Conservation (phyloP, 2,329 filamentous ascomycete genomes). For the Fusarium tanahbumbuense region DNA sequence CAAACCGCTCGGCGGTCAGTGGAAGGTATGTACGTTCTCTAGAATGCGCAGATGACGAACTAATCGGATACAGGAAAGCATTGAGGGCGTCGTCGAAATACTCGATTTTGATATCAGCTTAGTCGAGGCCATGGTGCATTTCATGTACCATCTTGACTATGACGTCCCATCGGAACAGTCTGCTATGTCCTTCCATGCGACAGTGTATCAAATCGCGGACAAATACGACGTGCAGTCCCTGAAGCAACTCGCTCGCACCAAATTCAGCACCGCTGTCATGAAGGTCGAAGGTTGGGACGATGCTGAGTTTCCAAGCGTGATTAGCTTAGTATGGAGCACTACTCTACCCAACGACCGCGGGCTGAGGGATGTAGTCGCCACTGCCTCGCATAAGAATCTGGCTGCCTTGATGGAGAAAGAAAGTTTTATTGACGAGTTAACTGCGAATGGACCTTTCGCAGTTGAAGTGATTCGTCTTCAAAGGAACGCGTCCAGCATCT, state of each 20-base stretch:
- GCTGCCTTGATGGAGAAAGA: accelerated
- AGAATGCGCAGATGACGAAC: accelerated
- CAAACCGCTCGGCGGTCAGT: not conserved
- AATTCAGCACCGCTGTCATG: accelerated
- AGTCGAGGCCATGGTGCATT: not conserved
- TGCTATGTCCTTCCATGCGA: not conserved
- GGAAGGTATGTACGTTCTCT: not conserved
- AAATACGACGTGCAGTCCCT: not conserved
- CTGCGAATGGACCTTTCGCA: accelerated
- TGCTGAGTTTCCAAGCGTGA: accelerated
- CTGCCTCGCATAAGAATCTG: accelerated
- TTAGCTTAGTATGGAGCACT: not conserved
- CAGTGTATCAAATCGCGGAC: not conserved
- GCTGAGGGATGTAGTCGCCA: accelerated
- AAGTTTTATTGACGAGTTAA: accelerated
- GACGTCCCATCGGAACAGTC: accelerated
- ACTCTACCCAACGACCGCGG: accelerated
- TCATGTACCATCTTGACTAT: not conserved
- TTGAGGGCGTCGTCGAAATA: accelerated
- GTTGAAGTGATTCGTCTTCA: not conserved
- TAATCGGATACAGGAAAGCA: not conserved
- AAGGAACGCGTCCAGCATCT: accelerated
- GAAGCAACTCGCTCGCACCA: accelerated
- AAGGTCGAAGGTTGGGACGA: not conserved
- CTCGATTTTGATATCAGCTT: accelerated